Evolutionary conservation across 441 rosid species (phyloP).

Genomic region (Gossypium schwendimanii): DNA sequence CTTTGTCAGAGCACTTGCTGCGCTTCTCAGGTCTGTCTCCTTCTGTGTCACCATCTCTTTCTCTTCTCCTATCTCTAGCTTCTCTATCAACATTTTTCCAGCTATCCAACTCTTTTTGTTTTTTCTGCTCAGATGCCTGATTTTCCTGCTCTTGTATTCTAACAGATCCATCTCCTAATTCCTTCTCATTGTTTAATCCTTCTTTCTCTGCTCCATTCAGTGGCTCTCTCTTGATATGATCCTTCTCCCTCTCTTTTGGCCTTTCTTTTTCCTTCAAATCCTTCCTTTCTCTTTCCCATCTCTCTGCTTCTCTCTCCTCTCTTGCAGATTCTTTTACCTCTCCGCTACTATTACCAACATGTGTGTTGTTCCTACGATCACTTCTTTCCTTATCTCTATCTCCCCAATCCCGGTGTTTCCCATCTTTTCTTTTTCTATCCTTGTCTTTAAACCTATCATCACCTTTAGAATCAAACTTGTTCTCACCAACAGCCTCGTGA

Average conservation of each 20-base stretch:
- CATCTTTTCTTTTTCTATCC: conserved; percentile 83
- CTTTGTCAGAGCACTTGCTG: conserved; percentile 54
- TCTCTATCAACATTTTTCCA: conserved; percentile 70
- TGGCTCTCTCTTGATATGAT: conserved; percentile 59
- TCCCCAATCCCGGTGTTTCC: conserved; percentile 79
- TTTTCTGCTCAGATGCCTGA: conserved; percentile 51
- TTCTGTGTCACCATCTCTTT: conserved; percentile 66
- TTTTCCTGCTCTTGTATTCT: conserved; percentile 57
- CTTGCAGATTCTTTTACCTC: conserved; percentile 64
- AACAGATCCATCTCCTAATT: conserved; percentile 53
- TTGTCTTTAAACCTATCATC: conserved; percentile 88
- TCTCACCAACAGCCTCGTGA: conserved; percentile 78
- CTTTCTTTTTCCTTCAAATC: conserved; percentile 78
- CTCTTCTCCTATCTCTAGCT: conserved; percentile 75
- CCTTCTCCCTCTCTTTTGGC: conserved; percentile 81
- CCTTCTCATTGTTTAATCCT: conserved; percentile 54
- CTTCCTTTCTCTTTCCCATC: conserved; percentile 87
- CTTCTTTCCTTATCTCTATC: conserved; percentile 87
- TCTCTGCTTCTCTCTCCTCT: conserved; percentile 80
- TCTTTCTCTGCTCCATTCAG: conserved; percentile 65
- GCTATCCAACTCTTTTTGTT: conserved; percentile 57
- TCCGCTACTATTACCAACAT: conserved; percentile 40
- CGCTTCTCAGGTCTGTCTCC: conserved; percentile 84
- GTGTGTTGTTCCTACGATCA: conserved; percentile 60
- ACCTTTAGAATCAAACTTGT: conserved; percentile 64